Evolutionary conservation across 2,329 filamentous ascomycete species (phyloP).

Genomic region (Diaporthe amygdali): DNA sequence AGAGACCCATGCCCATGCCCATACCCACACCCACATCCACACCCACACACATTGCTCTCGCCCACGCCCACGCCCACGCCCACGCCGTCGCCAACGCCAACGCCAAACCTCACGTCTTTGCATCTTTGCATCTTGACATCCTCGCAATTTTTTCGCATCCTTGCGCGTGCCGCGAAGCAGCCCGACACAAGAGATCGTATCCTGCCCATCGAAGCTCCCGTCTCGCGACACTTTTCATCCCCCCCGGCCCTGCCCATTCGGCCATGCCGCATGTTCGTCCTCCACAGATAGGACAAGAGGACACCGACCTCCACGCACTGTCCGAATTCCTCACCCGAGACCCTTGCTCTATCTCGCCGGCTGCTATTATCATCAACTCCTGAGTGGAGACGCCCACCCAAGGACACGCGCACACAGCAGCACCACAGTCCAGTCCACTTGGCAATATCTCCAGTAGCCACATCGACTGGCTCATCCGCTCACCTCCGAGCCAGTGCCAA

Average conservation of each 20-base stretch:
- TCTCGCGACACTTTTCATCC: background rate
- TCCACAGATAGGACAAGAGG: conserved; percentile 6
- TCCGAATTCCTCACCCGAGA: background rate
- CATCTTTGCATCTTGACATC: background rate
- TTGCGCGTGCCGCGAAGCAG: too few relatives aligned
- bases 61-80: background rate
- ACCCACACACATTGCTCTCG: too few relatives aligned
- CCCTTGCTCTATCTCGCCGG: background rate
- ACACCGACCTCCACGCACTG: background rate
- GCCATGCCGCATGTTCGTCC: conserved; percentile 11
- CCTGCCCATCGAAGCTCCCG: background rate
- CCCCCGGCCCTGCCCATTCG: background rate
- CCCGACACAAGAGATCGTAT: too few relatives aligned
- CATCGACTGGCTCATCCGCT: conserved; percentile 25
- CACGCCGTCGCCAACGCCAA: background rate
- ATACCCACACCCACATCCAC: background rate
- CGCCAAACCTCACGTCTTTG: background rate
- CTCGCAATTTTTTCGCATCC: background rate
- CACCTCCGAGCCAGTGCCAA: background rate
- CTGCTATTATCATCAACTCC: background rate
- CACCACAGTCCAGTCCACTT: background rate
- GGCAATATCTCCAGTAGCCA: background rate
- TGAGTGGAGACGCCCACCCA: background rate
- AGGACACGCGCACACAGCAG: background rate
- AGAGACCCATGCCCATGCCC: background rate